Conservation (phyloP, 805 yeast species). For the Wickerhamomyces rabaulensis region DNA sequence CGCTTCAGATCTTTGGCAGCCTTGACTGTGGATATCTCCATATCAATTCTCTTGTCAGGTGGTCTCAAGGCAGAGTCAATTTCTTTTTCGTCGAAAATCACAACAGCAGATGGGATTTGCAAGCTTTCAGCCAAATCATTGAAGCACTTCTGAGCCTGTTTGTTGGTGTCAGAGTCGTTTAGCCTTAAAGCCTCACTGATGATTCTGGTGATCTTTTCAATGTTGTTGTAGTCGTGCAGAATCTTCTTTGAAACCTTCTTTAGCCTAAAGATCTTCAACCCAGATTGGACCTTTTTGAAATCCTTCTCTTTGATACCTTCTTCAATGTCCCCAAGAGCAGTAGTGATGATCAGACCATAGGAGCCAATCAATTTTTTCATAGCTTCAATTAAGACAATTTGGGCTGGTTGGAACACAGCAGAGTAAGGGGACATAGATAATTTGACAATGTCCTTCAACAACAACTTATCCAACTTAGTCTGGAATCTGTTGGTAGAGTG, state of each 20-base stretch:
- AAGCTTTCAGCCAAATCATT: slow-evolving; percentile 34
- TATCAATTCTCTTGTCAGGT: slow-evolving; percentile 50
- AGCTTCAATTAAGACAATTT: slow-evolving; percentile 57
- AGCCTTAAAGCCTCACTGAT: slow-evolving; percentile 50
- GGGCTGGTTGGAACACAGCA: slow-evolving; percentile 66
- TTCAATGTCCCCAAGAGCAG: slow-evolving; percentile 43
- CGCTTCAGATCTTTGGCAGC: slow-evolving; percentile 62
- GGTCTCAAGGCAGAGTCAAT: slow-evolving; percentile 47
- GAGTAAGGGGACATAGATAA: slow-evolving; percentile 67
- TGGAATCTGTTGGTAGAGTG: slow-evolving; percentile 72
- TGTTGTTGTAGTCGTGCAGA: slow-evolving; percentile 49
- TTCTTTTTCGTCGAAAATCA: slow-evolving; percentile 41
- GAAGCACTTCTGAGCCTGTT: slow-evolving; percentile 48
- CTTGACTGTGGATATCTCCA: slow-evolving; percentile 54
- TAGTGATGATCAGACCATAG: slow-evolving; percentile 46
- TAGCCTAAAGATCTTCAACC: slow-evolving; percentile 51
- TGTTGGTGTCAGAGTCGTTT: slow-evolving; percentile 51
- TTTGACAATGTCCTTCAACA: slow-evolving; percentile 61
- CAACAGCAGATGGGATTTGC: slow-evolving; percentile 47
- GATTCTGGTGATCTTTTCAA: slow-evolving; percentile 41
- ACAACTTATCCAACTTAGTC: slow-evolving; percentile 52
- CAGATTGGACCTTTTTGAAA: slow-evolving; percentile 55
- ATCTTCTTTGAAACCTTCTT: slow-evolving; percentile 55
- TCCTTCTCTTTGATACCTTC: slow-evolving; percentile 45
- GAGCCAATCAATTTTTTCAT: slow-evolving; percentile 68